Conservation (phyloP, 208 protist species). For the Acanthamoeba castellanii region DNA sequence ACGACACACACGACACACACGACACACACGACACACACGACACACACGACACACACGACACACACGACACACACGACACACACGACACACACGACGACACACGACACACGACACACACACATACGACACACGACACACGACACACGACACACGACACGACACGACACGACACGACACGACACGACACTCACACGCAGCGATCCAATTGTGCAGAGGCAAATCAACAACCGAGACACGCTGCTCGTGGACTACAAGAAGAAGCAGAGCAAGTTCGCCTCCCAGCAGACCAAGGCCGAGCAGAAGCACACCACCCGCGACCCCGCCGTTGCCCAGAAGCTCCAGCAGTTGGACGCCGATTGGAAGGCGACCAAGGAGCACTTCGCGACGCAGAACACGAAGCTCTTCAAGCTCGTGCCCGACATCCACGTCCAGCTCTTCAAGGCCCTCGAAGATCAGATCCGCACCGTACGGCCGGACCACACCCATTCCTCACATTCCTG, state of each 20-base stretch:
- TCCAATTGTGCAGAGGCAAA: constrained; percentile 5
- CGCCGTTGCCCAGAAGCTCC: constrained; percentile 28
- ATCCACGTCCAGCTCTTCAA: constrained; percentile 41
- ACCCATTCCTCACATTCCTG: background rate
- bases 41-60: too few relatives aligned
- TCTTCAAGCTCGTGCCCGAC: constrained; percentile 30
- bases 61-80: too few relatives aligned
- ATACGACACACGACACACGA: background rate
- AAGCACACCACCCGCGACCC: constrained; percentile 2
- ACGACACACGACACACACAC: background rate
- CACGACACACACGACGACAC: too few relatives aligned
- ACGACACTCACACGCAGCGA: too few relatives aligned
- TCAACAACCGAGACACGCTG: constrained; percentile 38
- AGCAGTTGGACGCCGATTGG: constrained; percentile 36
- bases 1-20: too few relatives aligned
- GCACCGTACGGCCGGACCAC: background rate
- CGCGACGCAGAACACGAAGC: background rate
- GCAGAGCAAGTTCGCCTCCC: background rate
- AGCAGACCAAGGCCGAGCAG: constrained; percentile 38
- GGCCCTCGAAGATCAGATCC: constrained; percentile 20
- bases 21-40: too few relatives aligned
- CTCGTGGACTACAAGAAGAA: constrained; percentile 56
- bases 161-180: too few relatives aligned
- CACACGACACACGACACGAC: too few relatives aligned
- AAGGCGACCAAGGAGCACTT: constrained; percentile 37